Percentiles rank a stretch among this genome's conserved stretches.
Conservation (phyloP, 2,329 filamentous ascomycete species). For the Paecilomyces sp. region DNA sequence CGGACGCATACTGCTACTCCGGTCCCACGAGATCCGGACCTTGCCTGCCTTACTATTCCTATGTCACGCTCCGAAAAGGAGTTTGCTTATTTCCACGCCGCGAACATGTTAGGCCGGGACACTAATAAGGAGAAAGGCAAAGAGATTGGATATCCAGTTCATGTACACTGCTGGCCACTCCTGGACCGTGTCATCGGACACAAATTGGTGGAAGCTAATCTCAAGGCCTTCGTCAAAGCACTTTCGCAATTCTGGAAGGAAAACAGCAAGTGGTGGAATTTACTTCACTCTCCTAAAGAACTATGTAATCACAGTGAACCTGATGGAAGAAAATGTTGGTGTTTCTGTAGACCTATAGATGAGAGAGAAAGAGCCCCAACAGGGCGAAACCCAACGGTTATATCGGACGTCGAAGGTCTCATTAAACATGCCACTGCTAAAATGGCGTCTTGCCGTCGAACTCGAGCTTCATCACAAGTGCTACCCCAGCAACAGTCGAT, state of each 20-base stretch:
- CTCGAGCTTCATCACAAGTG: background rate
- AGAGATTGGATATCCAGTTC: conserved; percentile 8
- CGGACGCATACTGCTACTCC: background rate
- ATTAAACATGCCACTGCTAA: background rate
- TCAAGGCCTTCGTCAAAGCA: conserved; percentile 3
- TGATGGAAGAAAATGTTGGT: background rate
- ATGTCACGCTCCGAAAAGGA: background rate
- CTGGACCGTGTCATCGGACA: conserved; percentile 10
- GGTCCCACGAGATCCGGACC: background rate
- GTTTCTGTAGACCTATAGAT: background rate
- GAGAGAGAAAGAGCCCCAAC: background rate
- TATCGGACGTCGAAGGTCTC: background rate
- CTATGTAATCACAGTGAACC: background rate
- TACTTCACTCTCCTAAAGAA: background rate
- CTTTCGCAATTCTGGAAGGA: conserved; percentile 5
- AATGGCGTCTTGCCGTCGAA: background rate
- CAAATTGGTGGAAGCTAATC: conserved; percentile 4
- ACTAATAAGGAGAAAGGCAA: conserved; percentile 10
- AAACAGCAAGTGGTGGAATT: conserved; percentile 1
- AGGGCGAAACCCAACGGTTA: background rate
- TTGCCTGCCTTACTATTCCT: background rate
- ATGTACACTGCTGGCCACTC: conserved; percentile 13
- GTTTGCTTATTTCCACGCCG: conserved; percentile 1
- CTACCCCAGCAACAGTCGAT: background rate
- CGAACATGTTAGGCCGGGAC: conserved; percentile 5